A percentile compares a stretch with the other conserved stretches of the same genome.
phyloP scores from a whole-genome alignment of 108 stramenopile species.

The Nannochloropsis oceanica region DNA sequence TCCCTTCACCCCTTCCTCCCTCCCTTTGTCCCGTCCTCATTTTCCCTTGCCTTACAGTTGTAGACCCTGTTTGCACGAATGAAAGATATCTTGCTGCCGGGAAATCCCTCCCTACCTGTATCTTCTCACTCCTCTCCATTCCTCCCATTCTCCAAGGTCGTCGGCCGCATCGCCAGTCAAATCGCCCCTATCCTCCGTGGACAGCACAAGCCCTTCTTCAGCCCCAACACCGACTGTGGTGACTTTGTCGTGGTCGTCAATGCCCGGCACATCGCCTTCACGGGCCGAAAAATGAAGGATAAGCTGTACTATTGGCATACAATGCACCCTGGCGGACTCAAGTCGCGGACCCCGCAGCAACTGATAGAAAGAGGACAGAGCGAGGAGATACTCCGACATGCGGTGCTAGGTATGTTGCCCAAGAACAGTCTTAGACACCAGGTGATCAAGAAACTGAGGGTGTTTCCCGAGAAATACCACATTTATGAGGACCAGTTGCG shows the following conservation, averaged over 20 bases:
- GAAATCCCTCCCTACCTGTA: no score
- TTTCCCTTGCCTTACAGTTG: no score
- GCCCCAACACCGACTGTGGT: conserved; percentile 77
- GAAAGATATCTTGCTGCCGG: no score
- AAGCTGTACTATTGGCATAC: conserved; percentile 90
- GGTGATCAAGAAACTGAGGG: conserved; percentile 15
- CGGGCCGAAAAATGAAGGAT: conserved; percentile 73
- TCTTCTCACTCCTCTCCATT: no score
- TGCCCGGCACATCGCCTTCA: conserved; percentile 65
- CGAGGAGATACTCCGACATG: conserved; percentile 28
- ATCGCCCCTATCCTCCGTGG: conserved; percentile 70
- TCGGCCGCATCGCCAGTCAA: conserved; percentile 74
- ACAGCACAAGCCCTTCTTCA: conserved; percentile 87
- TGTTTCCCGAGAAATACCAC: conserved; percentile 34
- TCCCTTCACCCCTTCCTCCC: not conserved
- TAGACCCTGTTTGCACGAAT: no score
- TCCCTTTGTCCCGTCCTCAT: not conserved
- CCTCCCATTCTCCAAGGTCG: conserved; percentile 61
- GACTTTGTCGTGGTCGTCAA: conserved; percentile 83
- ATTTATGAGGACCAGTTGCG: conserved; percentile 1
- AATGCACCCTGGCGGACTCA: conserved; percentile 81
- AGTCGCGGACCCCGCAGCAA: conserved; percentile 58
- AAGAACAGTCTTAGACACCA: conserved; percentile 36
- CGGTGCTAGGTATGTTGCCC: conserved; percentile 47
- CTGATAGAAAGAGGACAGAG: conserved; percentile 66